Evolutionary conservation across 2,329 filamentous ascomycete species (phyloP), one percentile per base, ranked within the genome.

Genomic region (Chaetomiaceae sp.): DNA sequence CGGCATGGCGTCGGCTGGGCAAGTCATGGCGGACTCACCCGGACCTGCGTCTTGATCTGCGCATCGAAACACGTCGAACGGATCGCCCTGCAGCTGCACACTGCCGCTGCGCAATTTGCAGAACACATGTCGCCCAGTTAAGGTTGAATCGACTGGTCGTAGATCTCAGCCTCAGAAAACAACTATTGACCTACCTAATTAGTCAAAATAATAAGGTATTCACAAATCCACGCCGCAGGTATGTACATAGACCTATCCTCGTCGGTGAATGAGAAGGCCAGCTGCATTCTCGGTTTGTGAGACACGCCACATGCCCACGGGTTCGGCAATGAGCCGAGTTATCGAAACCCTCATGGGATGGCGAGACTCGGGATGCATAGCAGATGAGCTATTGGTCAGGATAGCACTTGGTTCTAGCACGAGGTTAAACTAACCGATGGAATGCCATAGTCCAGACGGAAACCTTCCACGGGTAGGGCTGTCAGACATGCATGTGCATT

Each of bases 1-100:
- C 29, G n/a, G 47, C 37, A 49, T 48, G 38, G 41, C 52, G 53
- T 37, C 44, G 32, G n/a, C 32, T 16, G 14, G 30, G 14, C 21
- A 27, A 40, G 20, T n/a, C 42, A 13, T 30, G 27, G 43, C 21
- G 32, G 21, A n/a, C 34, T 18, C 32, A 33, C 33, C 14, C 44
- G 44, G 44, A 7, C 33, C 44, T 23, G 21, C 33, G 20, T 29
- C 21, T 47, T 21, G 44, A 5, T 13, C 11, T 37, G 23, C 11
- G 36, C 46, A 23, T 34, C 46, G 14, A 48, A 48, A 48, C 46
- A 33, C 46, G 14, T 33, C 25, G 7, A 38, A 37, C 7, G 32
- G 30, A 47, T 37, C 27, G 42, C 27, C 27, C 42, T 11, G 32
- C 43, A 27, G 43, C 43, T 46, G 43, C 43, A 44, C 42, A 25